Evolutionary conservation across 1,139 yeast genomes (phyloP).

Genomic region (Blastobotrys petasosporus): DNA sequence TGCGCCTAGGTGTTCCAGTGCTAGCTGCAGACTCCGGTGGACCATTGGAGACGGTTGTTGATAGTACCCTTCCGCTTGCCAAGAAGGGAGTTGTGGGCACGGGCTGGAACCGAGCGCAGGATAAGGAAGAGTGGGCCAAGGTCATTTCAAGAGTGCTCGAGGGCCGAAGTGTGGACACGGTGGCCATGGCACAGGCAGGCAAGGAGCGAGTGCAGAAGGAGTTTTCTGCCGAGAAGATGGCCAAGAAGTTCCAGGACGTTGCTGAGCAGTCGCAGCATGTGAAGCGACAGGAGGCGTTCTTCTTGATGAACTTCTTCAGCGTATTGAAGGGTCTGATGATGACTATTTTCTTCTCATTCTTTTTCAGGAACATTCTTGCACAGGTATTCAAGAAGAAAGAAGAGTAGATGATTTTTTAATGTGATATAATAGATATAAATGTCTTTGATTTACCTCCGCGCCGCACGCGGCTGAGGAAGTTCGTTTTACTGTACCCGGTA

Average conservation of each 20-base stretch:
- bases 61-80: constrained; percentile 34
- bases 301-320: not conserved
- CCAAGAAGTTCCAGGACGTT: constrained; percentile 42
- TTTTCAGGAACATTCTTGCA: not conserved
- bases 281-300: not conserved
- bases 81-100: constrained; percentile 35
- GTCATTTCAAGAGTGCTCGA: constrained; percentile 44
- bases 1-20: constrained; percentile 78
- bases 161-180: constrained; percentile 32
- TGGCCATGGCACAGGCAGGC: constrained; percentile 46
- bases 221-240: constrained; percentile 63
- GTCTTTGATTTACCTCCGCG: too few relatives aligned
- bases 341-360: not conserved
- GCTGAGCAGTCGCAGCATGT: constrained; percentile 12
- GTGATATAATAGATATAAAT: too few relatives aligned
- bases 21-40: constrained; percentile 89
- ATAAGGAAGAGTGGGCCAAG: constrained; percentile 56
- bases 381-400: not conserved
- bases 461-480: too few relatives aligned
- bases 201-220: constrained; percentile 43
- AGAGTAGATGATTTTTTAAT: not conserved
- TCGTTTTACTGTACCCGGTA: too few relatives aligned
- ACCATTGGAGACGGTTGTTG: constrained; percentile 72
- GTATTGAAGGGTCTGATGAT: constrained; percentile 1
- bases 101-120: constrained; percentile 66